phyloP scores from a whole-genome alignment of 352 stramenopile genomes.

The Phytophthora syringae region DNA sequence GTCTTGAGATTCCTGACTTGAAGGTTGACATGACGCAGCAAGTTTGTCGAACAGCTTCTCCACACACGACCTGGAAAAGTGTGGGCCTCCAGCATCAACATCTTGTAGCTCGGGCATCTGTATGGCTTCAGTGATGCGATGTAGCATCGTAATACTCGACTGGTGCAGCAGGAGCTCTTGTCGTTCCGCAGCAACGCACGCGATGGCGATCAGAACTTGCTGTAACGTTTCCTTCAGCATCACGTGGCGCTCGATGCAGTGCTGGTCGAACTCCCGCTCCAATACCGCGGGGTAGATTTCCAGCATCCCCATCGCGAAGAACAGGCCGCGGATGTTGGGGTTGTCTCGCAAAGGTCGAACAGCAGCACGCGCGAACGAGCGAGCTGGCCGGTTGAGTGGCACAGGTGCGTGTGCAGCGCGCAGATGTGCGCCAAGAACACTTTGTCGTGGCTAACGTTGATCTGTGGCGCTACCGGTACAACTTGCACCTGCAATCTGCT shows the following conservation, averaged over 20 bases:
- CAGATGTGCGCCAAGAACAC: constrained; percentile 51
- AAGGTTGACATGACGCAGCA: background rate
- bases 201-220: constrained; percentile 40
- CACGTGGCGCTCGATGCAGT: constrained; percentile 27
- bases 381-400: constrained; percentile 25
- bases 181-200: constrained; percentile 25
- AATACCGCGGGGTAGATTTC: constrained; percentile 43
- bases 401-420: constrained; percentile 47
- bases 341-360: constrained; percentile 52
- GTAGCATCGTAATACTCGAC: constrained; percentile 40
- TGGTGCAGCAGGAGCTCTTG: constrained; percentile 45
- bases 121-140: constrained; percentile 38
- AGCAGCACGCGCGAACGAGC: constrained; percentile 45
- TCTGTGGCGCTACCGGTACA: constrained; percentile 1
- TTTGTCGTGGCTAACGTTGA: constrained; percentile 42
- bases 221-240: constrained; percentile 39
- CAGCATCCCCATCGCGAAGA: constrained; percentile 45
- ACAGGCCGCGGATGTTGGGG: constrained; percentile 51
- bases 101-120: constrained; percentile 41
- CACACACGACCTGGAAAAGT: constrained; percentile 14
- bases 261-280: constrained; percentile 38
- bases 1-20: background rate
- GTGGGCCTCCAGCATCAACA: constrained; percentile 5
- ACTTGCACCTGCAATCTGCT: constrained; percentile 9
- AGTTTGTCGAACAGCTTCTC: constrained; percentile 13